Conservation (phyloP, 257 asterid genomes). For the Euphrasia confusa region DNA sequence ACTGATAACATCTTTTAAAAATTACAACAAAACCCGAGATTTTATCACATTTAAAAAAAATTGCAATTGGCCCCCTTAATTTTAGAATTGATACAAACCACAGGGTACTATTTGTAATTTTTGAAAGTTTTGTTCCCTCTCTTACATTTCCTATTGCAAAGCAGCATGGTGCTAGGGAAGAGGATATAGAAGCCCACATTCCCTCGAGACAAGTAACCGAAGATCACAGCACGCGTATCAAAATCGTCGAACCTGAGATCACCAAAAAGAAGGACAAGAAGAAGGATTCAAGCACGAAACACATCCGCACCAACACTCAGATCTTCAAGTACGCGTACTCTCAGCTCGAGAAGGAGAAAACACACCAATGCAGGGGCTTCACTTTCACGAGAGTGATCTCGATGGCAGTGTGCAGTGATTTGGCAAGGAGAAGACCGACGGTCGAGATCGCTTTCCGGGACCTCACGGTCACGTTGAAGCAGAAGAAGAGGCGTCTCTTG, state of each 20-base stretch:
- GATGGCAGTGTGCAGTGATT: slow-evolving; percentile 47
- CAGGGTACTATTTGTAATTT: too few species aligned
- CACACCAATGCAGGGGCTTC: slow-evolving; percentile 40
- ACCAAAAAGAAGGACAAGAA: slow-evolving; percentile 31
- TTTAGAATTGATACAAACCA: too few species aligned
- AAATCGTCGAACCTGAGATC: slow-evolving; percentile 29
- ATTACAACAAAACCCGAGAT: too few species aligned
- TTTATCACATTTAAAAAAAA: too few species aligned
- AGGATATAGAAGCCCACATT: slow-evolving; percentile 27
- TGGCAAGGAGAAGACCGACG: slow-evolving; percentile 47
- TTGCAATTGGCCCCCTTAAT: too few species aligned
- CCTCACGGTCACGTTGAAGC: slow-evolving; percentile 70
- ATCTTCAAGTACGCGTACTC: slow-evolving; percentile 83
- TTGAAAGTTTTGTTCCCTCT: not conserved
- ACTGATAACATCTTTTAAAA: too few species aligned
- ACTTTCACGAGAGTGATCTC: slow-evolving; percentile 62
- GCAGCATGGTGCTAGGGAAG: slow-evolving; percentile 35
- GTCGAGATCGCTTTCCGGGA: slow-evolving; percentile 66
- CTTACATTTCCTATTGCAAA: slow-evolving; percentile 31
- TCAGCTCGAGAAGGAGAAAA: slow-evolving; percentile 83
- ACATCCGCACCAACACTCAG: slow-evolving; percentile 64
- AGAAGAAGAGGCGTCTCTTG: slow-evolving; percentile 61
- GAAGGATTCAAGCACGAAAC: slow-evolving; percentile 40
- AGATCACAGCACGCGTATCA: slow-evolving; percentile 37
- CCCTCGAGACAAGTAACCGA: slow-evolving; percentile 43